Percentiles rank a stretch among this genome's conserved stretches.
phyloP scores from a whole-genome alignment of 1,284 basidiomycete species.

The Trichosporon sp. region DNA sequence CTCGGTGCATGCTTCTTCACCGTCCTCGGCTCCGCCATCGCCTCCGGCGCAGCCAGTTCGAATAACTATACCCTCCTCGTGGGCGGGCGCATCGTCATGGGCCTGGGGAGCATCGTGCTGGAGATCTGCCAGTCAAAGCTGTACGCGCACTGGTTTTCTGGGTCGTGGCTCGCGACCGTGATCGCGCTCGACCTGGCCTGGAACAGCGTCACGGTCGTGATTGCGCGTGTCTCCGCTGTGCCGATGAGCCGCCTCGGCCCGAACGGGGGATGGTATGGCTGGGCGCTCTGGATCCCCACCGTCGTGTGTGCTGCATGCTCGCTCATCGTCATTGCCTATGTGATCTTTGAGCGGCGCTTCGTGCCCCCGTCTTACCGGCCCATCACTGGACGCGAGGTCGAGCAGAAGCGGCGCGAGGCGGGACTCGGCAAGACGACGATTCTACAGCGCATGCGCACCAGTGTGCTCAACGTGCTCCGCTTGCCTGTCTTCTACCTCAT shows the following conservation, averaged over 20 bases:
- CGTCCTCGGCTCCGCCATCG: constrained; percentile 42
- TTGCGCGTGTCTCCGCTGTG: constrained; percentile 41
- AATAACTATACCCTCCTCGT: constrained; percentile 41
- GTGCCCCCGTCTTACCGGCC: constrained; percentile 38
- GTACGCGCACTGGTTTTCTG: constrained; percentile 51
- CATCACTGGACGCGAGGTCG: constrained; percentile 30
- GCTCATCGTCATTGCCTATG: constrained; percentile 38
- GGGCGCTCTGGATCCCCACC: constrained; percentile 46
- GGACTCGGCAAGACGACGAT: constrained; percentile 28
- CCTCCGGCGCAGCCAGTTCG: constrained; percentile 37
- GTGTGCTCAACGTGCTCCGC: constrained; percentile 26
- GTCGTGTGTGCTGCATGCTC: constrained; percentile 17
- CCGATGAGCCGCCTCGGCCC: constrained; percentile 44
- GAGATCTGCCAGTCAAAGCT: constrained; percentile 45
- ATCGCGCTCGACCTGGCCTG: constrained; percentile 49
- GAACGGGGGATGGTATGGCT: constrained; percentile 41
- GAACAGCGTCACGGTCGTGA: constrained; percentile 42
- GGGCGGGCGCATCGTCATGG: constrained; percentile 45
- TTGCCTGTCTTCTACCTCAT: constrained; percentile 32
- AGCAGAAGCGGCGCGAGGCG: constrained; percentile 35
- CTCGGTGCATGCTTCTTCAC: constrained; percentile 32
- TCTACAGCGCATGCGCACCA: constrained; percentile 7
- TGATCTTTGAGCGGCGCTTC: constrained; percentile 39
- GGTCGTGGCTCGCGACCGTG: constrained; percentile 41
- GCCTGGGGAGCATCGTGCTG: constrained; percentile 40